Percentiles rank a stretch among this genome's conserved stretches.
Conservation (phyloP, 2,329 filamentous ascomycete genomes). For the Phialocephala sp. region DNA sequence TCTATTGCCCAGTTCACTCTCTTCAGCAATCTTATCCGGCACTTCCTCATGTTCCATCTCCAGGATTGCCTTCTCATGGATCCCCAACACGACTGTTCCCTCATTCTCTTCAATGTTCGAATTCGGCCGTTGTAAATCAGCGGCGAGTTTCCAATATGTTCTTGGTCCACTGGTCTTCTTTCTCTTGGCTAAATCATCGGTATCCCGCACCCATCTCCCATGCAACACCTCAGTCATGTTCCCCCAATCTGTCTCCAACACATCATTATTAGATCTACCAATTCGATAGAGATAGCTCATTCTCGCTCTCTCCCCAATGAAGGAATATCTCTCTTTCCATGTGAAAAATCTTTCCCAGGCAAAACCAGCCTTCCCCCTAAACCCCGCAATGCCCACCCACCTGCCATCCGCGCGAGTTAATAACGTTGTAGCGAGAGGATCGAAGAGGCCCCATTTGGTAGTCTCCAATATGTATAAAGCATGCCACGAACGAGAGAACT, state of each 20-base stretch:
- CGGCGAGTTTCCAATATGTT: background rate
- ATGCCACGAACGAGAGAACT: background rate
- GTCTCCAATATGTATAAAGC: background rate
- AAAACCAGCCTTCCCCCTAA: background rate
- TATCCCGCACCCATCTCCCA: background rate
- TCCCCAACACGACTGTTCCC: constrained; percentile 72
- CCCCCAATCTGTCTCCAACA: background rate
- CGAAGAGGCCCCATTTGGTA: background rate
- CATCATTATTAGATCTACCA: background rate
- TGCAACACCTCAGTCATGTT: background rate
- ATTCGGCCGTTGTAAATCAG: background rate
- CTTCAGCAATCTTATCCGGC: constrained; percentile 10
- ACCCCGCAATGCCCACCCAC: background rate
- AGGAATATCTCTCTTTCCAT: background rate
- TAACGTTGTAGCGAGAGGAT: background rate
- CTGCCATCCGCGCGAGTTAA: background rate
- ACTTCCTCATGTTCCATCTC: constrained; percentile 14
- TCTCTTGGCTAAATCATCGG: background rate
- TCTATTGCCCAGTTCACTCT: background rate
- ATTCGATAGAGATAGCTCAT: background rate
- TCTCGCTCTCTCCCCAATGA: background rate
- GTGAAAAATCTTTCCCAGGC: background rate
- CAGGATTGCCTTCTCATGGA: constrained; percentile 56
- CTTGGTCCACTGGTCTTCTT: background rate
- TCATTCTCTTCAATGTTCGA: constrained; percentile 71